phyloP scores from a whole-genome alignment of 2,329 filamentous ascomycete species.

The Intubia oerlemansii region DNA sequence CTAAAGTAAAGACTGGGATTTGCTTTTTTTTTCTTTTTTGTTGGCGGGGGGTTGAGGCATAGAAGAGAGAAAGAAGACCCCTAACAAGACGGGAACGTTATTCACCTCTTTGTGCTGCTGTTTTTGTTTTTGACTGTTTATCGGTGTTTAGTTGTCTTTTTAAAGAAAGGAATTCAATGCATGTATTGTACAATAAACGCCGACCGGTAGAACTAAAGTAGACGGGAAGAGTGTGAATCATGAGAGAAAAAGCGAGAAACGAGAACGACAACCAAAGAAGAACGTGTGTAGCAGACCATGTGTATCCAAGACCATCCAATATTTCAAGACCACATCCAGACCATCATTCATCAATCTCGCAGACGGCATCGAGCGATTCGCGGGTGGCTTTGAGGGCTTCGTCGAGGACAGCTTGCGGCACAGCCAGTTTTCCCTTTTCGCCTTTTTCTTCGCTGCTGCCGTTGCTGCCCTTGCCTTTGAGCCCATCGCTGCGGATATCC shows the following conservation, averaged over 20 bases:
- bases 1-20: no score
- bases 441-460: background rate
- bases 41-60: no score
- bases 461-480: background rate
- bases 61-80: no score
- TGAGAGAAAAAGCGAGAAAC: background rate
- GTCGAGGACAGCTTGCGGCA: constrained; percentile 37
- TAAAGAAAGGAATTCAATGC: no score
- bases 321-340: background rate
- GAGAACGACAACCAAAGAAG: background rate
- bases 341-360: constrained; percentile 9
- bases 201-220: no score
- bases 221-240: no score
- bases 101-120: no score
- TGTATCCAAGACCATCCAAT: no score
- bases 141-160: no score
- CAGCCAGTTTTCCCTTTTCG: constrained; percentile 20
- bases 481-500: constrained; percentile 33
- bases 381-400: constrained; percentile 38
- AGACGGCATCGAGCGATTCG: constrained; percentile 29
- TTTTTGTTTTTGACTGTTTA: background rate
- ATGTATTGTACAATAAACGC: background rate
- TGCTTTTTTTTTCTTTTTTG: background rate
- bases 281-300: no score
- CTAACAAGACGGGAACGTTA: no score